A percentile compares a stretch with the other conserved stretches of the same genome.
These are phyloP conservation scores for Thyridium curvatum DNA, from an alignment of 2,329 filamentous ascomycete genomes.

Conservation along the genomic window DNA sequence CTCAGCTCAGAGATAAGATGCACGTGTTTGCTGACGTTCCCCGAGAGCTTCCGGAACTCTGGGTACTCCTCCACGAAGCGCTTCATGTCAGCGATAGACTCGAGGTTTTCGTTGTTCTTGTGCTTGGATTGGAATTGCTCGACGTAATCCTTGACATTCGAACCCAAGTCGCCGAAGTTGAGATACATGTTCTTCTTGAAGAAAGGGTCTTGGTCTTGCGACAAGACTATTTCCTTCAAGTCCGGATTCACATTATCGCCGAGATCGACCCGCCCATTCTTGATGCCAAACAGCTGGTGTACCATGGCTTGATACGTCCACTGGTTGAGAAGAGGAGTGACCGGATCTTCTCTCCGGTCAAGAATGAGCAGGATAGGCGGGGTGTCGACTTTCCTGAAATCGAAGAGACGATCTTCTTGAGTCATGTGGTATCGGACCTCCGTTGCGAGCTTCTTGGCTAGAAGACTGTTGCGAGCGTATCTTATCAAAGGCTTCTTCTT, in stretches of 20 bases:
- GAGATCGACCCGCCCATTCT: slow-evolving; percentile 89
- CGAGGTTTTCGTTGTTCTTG: slow-evolving; percentile 92
- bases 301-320: slow-evolving; percentile 99
- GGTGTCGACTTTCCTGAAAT: slow-evolving; percentile 92
- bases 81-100: slow-evolving; percentile 98
- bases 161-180: slow-evolving; percentile 92
- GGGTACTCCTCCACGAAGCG: slow-evolving; percentile 98
- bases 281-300: slow-evolving; percentile 87
- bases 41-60: slow-evolving; percentile 92
- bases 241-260: slow-evolving; percentile 78
- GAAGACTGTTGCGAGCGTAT: slow-evolving; percentile 82
- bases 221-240: slow-evolving; percentile 88
- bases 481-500: slow-evolving; percentile 97
- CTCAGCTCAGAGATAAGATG: slow-evolving; percentile 92
- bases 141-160: slow-evolving; percentile 97
- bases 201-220: slow-evolving; percentile 95
- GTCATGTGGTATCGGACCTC: slow-evolving; percentile 90
- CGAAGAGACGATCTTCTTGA: slow-evolving; percentile 93
- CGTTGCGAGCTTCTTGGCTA: slow-evolving; percentile 88
- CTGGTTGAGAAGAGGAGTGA: slow-evolving; percentile 89
- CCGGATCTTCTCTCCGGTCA: slow-evolving; percentile 87
- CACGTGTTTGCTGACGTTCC: slow-evolving; percentile 98
- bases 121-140: slow-evolving; percentile 97
- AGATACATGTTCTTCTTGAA: slow-evolving; percentile 99
- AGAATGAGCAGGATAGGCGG: slow-evolving; percentile 86